Evolutionary conservation across 805 yeast species (phyloP).

Genomic region (Pichia insulana): DNA sequence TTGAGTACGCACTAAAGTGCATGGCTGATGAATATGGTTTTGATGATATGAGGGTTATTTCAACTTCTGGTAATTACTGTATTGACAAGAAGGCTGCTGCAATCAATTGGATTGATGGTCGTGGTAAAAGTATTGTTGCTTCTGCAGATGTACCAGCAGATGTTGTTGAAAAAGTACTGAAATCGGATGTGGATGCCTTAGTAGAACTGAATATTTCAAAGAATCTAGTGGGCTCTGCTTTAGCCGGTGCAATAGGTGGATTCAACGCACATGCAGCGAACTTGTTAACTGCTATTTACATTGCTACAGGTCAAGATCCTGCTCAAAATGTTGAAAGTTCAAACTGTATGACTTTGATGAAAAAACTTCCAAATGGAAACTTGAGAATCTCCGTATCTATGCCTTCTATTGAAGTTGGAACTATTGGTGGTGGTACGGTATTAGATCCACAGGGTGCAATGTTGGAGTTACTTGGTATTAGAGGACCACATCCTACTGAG

Average conservation of each 20-base stretch:
- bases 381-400: constrained; percentile 91
- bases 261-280: constrained; percentile 98
- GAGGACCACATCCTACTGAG: constrained; percentile 87
- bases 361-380: constrained; percentile 64
- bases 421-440: constrained; percentile 98
- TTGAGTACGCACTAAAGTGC: constrained; percentile 72
- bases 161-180: constrained; percentile 72
- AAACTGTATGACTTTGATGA: constrained; percentile 94
- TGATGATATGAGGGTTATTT: constrained; percentile 86
- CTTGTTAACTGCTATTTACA: constrained; percentile 83
- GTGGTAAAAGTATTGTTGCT: constrained; percentile 97
- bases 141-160: constrained; percentile 85
- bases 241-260: constrained; percentile 98
- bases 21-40: constrained; percentile 88
- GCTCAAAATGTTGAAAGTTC: constrained; percentile 98
- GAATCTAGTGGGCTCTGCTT: constrained; percentile 91
- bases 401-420: constrained; percentile 99
- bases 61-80: constrained; percentile 96
- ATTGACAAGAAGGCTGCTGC: constrained; percentile 98
- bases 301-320: constrained; percentile 99
- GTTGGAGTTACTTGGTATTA: constrained; percentile 88
- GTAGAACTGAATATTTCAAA: constrained; percentile 85
- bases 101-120: constrained; percentile 97
- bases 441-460: constrained; percentile 95
- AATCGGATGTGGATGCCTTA: constrained; percentile 85